A percentile compares a stretch with the other conserved stretches of the same genome.
These are phyloP conservation scores for Nevesoporus exiguus DNA, from an alignment of 768 basidiomycete genomes.

Conservation along the genomic window DNA sequence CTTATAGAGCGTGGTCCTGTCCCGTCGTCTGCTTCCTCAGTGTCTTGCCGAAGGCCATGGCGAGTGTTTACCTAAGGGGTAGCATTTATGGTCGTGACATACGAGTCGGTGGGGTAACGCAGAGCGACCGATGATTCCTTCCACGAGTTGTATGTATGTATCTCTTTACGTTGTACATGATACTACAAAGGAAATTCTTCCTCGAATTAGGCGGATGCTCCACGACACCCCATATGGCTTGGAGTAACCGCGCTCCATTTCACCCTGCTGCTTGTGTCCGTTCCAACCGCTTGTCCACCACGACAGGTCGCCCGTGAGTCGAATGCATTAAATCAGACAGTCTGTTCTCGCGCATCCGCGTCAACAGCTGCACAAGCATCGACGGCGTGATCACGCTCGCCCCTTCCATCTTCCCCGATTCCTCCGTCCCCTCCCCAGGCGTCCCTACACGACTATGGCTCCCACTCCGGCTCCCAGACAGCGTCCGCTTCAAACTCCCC, in stretches of 20 bases:
- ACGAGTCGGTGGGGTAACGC: too few relatives aligned
- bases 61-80: too few relatives aligned
- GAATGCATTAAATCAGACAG: constrained; percentile 54
- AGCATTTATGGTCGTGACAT: too few relatives aligned
- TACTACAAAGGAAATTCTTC: constrained; percentile 8
- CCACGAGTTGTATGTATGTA: too few relatives aligned
- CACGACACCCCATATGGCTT: too few relatives aligned
- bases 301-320: constrained; percentile 46
- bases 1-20: too few relatives aligned
- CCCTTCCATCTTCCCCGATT: constrained; percentile 13
- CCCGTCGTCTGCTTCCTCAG: too few relatives aligned
- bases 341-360: constrained; percentile 65
- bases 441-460: constrained; percentile 29
- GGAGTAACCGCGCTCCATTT: neutral
- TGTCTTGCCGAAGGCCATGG: too few relatives aligned
- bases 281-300: constrained; percentile 71
- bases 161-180: neutral
- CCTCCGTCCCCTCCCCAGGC: constrained; percentile 24
- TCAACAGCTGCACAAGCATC: constrained; percentile 53
- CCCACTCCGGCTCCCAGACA: constrained; percentile 22
- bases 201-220: neutral
- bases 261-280: constrained; percentile 63
- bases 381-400: constrained; percentile 48
- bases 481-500: constrained; percentile 23
- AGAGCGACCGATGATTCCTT: too few relatives aligned